These are phyloP conservation scores for Aspergillus tamarii DNA, from an alignment of 2,329 filamentous ascomycete species.

Conservation along the genomic window DNA sequence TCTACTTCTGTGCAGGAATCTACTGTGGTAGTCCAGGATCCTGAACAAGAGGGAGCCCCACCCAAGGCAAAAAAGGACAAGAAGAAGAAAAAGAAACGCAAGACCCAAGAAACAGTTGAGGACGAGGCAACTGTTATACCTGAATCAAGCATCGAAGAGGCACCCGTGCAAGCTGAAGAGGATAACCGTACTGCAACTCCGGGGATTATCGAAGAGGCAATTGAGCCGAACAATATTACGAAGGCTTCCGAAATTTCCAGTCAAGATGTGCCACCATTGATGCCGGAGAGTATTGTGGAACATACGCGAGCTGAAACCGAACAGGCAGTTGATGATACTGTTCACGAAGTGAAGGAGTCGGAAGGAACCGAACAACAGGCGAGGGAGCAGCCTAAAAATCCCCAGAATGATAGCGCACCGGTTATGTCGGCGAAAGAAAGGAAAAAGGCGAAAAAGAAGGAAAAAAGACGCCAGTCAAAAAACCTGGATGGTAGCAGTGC, in stretches of 20 bases:
- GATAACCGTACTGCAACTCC: background rate
- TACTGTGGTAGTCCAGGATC: constrained; percentile 5
- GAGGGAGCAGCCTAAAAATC: constrained; percentile 13
- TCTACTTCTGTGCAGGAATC: constrained; percentile 6
- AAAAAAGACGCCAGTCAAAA: constrained; percentile 42
- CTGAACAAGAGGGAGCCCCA: constrained; percentile 15
- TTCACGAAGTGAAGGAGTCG: constrained; percentile 20
- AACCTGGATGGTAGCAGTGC: constrained; percentile 27
- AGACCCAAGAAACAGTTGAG: constrained; percentile 23
- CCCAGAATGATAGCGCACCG: constrained; percentile 25
- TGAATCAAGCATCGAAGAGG: background rate
- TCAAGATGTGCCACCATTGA: constrained; percentile 11
- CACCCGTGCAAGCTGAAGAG: constrained; percentile 1
- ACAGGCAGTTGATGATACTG: background rate
- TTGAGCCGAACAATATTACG: background rate
- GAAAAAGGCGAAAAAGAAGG: constrained; percentile 56
- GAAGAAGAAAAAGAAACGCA: constrained; percentile 44
- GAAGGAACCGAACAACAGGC: constrained; percentile 9
- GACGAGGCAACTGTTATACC: constrained; percentile 15
- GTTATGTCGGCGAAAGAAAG: constrained; percentile 42
- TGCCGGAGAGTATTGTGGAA: no score
- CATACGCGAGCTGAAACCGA: background rate
- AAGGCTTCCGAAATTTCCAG: background rate
- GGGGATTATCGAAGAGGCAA: background rate
- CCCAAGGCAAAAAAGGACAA: constrained; percentile 32